Conservation (phyloP, 805 yeast species). For the Starmera quercuum region DNA sequence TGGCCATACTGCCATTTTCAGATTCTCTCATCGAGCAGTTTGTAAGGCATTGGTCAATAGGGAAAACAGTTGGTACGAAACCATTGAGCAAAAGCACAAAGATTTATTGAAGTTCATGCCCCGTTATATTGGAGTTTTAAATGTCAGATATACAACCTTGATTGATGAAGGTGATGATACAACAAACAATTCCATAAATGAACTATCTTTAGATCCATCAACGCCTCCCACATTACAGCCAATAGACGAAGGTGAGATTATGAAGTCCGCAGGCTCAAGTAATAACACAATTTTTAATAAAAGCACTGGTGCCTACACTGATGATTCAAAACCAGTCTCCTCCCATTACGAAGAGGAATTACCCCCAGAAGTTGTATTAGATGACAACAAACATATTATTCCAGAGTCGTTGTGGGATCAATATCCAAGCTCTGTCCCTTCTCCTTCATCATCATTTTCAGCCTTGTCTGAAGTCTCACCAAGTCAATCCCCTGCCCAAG, state of each 20-base stretch:
- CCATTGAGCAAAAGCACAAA: slow-evolving; percentile 70
- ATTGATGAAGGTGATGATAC: slow-evolving; percentile 16
- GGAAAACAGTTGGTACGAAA: slow-evolving; percentile 89
- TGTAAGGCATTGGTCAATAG: slow-evolving; percentile 89
- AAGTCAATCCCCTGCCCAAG: slow-evolving; percentile 15
- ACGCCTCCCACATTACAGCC: slow-evolving; percentile 10
- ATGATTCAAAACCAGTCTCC: slow-evolving; percentile 14
- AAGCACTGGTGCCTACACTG: too few relatives aligned
- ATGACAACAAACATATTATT: slow-evolving; percentile 87
- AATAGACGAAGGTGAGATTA: slow-evolving; percentile 7
- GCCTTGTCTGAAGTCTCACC: slow-evolving; percentile 24
- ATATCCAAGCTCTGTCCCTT: slow-evolving; percentile 38
- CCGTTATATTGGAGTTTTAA: slow-evolving; percentile 85
- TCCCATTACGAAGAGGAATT: slow-evolving; percentile 20
- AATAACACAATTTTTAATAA: too few relatives aligned
- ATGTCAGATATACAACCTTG: slow-evolving; percentile 61
- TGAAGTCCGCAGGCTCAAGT: slow-evolving; percentile 1
- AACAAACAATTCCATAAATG: slow-evolving; percentile 7
- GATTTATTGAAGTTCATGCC: slow-evolving; percentile 86
- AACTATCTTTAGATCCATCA: slow-evolving; percentile 7
- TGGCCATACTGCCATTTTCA: slow-evolving; percentile 95
- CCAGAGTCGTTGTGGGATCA: slow-evolving; percentile 72
- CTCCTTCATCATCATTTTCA: slow-evolving; percentile 32
- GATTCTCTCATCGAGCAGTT: slow-evolving; percentile 85
- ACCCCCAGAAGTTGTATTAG: slow-evolving; percentile 79